Evolutionary conservation across 179 eudicot species (phyloP).

Genomic region (Drosera spatulata): DNA sequence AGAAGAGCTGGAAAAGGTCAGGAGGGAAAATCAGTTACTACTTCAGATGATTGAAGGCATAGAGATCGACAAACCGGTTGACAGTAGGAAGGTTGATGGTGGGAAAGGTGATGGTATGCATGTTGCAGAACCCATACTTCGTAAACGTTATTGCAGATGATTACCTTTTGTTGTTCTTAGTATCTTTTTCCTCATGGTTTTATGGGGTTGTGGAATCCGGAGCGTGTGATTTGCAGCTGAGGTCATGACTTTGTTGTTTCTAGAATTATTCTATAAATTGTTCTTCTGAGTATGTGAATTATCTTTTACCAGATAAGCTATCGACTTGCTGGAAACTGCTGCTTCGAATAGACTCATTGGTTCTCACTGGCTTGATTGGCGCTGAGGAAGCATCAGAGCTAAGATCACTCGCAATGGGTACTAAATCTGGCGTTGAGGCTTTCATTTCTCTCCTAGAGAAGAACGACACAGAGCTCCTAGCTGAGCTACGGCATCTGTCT

Average conservation of each 20-base stretch:
- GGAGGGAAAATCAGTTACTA: conserved; percentile 30
- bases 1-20: conserved; percentile 36
- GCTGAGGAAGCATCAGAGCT: conserved; percentile 40
- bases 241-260: background rate
- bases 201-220: too few relatives aligned
- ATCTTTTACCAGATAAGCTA: conserved; percentile 18
- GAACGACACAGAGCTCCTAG: conserved; percentile 42
- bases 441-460: conserved; percentile 26
- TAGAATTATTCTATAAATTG: background rate
- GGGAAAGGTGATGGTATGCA: conserved; percentile 17
- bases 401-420: conserved; percentile 32
- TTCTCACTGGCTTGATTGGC: conserved; percentile 44
- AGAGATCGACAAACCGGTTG: conserved; percentile 14
- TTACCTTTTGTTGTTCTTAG: background rate
- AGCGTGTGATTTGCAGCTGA: background rate
- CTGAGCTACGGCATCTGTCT: conserved; percentile 29
- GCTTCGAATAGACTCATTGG: conserved; percentile 57
- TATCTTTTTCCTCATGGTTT: too few relatives aligned
- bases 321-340: conserved; percentile 37
- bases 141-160: background rate
- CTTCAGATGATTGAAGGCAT: conserved; percentile 31
- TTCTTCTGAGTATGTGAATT: background rate
- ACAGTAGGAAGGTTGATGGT: background rate
- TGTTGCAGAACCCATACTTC: too few relatives aligned
- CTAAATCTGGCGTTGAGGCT: conserved; percentile 27